Evolutionary conservation across 495 filamentous ascomycete species (phyloP), one percentile per base, ranked within the genome.

Genomic region (Penicillium paxilli): DNA sequence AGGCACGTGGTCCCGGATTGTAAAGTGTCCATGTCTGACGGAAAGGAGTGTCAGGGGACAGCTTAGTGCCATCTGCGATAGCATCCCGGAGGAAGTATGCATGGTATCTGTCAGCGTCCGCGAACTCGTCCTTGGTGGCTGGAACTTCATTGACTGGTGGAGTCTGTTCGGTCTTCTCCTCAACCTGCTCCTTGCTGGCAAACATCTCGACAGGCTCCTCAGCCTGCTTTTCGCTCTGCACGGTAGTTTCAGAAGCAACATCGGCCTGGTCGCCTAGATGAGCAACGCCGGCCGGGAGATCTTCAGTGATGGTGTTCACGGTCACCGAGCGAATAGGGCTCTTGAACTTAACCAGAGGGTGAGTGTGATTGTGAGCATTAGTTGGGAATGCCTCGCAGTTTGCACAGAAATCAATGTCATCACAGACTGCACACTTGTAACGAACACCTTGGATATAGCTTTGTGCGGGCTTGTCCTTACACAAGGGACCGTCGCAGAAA

Each of bases 341-440:
- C 82, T 91, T 96, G 79, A 99, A 91, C 75, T 96, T 97, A 74
- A 99, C 90, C 63, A 98, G 74, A 5, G 94, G 94, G 64, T 99
- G 94, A 14, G 94, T 96, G 58, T 83, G 83, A 76, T 98, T 98
- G 77, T 99, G 94, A 6, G 69, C 72, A 70, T 96, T 91, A 47
- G 76, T 78, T 5, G 95, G 95, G 57, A 83, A 82, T 22, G 92
- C 89, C 74, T 99, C 94, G 73, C 94, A 99, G 64, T 82, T 88
- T 58, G 87, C 91, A 68, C 94, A 99, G 80, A 98, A 96, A 64
- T 98, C 95, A 28, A 87, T 89, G 68, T 99, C 95, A 65, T 94
- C 83, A 75, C 94, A 99, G 47, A 99, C 88, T 52, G 95, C 91
- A 67, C 94, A 99, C 83, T 98, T 98, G 80, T 93, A 99, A 52